phyloP scores from a whole-genome alignment of 2,329 filamentous ascomycete genomes.

The Dryadomyces quercus-mongolicae region DNA sequence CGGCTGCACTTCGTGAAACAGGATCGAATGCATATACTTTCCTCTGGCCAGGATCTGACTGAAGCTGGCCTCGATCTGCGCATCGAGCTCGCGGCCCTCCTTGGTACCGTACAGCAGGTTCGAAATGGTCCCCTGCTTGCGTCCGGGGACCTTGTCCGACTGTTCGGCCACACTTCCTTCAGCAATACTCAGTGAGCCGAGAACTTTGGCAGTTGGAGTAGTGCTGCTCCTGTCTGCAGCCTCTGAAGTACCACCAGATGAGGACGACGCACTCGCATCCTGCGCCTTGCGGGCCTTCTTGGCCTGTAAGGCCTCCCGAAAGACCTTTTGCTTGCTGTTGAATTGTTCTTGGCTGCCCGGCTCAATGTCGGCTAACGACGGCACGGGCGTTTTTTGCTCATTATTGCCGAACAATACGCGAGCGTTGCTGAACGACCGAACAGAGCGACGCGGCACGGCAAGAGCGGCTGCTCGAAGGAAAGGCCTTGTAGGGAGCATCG shows the following conservation, averaged over 20 bases:
- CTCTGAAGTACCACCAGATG: not conserved
- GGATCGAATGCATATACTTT: constrained; percentile 97
- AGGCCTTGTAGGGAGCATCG: not conserved
- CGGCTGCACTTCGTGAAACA: constrained; percentile 90
- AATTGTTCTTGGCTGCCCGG: constrained; percentile 62
- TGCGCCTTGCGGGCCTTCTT: constrained; percentile 61
- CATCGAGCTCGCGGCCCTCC: constrained; percentile 86
- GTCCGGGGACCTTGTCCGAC: constrained; percentile 42
- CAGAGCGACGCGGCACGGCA: constrained; percentile 26
- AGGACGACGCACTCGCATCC: constrained; percentile 63
- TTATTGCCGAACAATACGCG: constrained; percentile 20
- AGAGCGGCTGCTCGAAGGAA: not conserved
- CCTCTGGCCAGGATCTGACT: constrained; percentile 88
- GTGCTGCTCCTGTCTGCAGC: not conserved
- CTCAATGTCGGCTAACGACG: constrained; percentile 77
- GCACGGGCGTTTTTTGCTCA: constrained; percentile 30
- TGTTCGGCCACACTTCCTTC: constrained; percentile 48
- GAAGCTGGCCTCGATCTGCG: constrained; percentile 92
- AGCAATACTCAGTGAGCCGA: constrained; percentile 49
- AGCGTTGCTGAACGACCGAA: constrained; percentile 48
- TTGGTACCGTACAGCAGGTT: constrained; percentile 95
- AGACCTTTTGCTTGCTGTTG: constrained; percentile 71
- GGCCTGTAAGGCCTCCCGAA: constrained; percentile 61
- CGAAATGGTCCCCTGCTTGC: constrained; percentile 62
- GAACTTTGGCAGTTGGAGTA: constrained; percentile 26